A percentile compares a stretch with the other conserved stretches of the same genome.
Evolutionary conservation across 768 basidiomycete species (phyloP).

Genomic region (Peribolospora baueri): DNA sequence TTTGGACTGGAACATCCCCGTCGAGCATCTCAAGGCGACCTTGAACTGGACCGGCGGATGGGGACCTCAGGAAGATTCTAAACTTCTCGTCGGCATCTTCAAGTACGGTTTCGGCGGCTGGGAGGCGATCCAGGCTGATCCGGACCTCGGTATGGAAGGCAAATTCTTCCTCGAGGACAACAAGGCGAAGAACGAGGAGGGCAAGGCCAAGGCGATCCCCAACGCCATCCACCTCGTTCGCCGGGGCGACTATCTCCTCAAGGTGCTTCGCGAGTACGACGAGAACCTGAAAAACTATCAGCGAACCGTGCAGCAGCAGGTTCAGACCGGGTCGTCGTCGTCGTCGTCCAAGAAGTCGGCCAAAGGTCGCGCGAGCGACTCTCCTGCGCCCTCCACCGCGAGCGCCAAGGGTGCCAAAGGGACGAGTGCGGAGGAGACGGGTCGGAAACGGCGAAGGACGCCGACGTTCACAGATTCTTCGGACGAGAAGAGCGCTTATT

Average conservation of each 20-base stretch:
- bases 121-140: slow-evolving; percentile 82
- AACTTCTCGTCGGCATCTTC: slow-evolving; percentile 81
- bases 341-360: neutral
- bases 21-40: slow-evolving; percentile 79
- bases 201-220: slow-evolving; percentile 41
- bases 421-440: slow-evolving; percentile 18
- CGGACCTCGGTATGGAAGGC: slow-evolving; percentile 52
- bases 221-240: slow-evolving; percentile 96
- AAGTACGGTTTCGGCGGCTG: slow-evolving; percentile 87
- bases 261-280: slow-evolving; percentile 60
- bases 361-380: neutral
- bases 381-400: neutral
- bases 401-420: neutral
- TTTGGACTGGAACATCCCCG: slow-evolving; percentile 59
- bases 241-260: slow-evolving; percentile 75
- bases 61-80: slow-evolving; percentile 75
- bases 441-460: slow-evolving; percentile 78
- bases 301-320: neutral
- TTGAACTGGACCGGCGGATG: slow-evolving; percentile 93
- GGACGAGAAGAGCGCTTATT: slow-evolving; percentile 49
- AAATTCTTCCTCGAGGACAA: slow-evolving; percentile 99
- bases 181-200: slow-evolving; percentile 39
- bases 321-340: neutral
- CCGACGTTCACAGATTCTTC: slow-evolving; percentile 89
- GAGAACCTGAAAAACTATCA: slow-evolving; percentile 30